A percentile compares a stretch with the other conserved stretches of the same genome.
Evolutionary conservation across 2,329 filamentous ascomycete genomes (phyloP).

Genomic region (Microdochium trichocladiopsis): DNA sequence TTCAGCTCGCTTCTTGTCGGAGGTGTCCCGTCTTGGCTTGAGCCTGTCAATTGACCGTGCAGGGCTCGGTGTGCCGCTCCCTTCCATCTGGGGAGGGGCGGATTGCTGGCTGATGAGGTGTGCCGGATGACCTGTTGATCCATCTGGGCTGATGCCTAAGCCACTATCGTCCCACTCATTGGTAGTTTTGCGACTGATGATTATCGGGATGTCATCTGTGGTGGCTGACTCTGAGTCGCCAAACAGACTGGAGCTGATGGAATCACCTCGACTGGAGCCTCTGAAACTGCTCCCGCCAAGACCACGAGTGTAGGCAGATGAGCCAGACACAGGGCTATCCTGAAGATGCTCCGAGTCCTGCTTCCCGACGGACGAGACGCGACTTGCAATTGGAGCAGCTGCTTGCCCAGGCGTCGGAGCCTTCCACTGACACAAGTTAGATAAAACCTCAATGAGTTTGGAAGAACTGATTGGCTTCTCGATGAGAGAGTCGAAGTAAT

Average conservation of each 20-base stretch:
- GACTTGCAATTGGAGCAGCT: slow-evolving; percentile 42
- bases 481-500: slow-evolving; percentile 92
- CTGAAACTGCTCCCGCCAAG: slow-evolving; percentile 66
- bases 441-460: slow-evolving; percentile 83
- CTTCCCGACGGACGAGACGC: slow-evolving; percentile 57
- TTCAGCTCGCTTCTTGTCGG: slow-evolving; percentile 67
- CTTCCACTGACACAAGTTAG: slow-evolving; percentile 89
- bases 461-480: slow-evolving; percentile 94
- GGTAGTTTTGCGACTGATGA: slow-evolving; percentile 64
- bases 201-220: slow-evolving; percentile 70
- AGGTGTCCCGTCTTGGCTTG: slow-evolving; percentile 64
- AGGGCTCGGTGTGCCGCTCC: slow-evolving; percentile 31
- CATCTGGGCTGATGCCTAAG: background rate
- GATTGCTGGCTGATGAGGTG: slow-evolving; percentile 54
- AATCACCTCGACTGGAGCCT: slow-evolving; percentile 78
- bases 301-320: slow-evolving; percentile 61
- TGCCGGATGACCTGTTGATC: background rate
- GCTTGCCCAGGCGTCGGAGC: slow-evolving; percentile 50
- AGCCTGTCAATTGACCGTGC: slow-evolving; percentile 66
- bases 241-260: slow-evolving; percentile 80
- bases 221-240: slow-evolving; percentile 76
- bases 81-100: slow-evolving; percentile 55
- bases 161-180: slow-evolving; percentile 71
- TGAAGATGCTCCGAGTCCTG: slow-evolving; percentile 58
- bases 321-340: slow-evolving; percentile 78